Evolutionary conservation across 768 basidiomycete genomes (phyloP).

Genomic region (Ramaria sp.): DNA sequence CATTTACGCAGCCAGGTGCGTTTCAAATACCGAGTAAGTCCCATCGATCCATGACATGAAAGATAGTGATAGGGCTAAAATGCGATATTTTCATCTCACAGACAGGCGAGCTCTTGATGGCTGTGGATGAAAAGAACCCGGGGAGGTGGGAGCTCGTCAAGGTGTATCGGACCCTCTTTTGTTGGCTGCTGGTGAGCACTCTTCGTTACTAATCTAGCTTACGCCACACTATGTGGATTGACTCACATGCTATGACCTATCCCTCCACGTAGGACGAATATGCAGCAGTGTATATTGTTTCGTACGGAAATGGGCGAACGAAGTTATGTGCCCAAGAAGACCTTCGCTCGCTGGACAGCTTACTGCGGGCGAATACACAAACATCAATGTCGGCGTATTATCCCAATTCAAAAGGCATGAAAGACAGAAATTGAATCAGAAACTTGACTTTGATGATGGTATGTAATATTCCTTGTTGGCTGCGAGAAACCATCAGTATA

Average conservation of each 20-base stretch:
- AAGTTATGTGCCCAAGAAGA: background rate
- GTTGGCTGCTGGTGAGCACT: background rate
- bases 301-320: background rate
- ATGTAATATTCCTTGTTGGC: too few species aligned
- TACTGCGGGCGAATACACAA: background rate
- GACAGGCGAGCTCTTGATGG: background rate
- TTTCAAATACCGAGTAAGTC: background rate
- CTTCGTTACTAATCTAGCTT: background rate
- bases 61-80: background rate
- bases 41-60: background rate
- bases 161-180: background rate
- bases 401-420: too few species aligned
- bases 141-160: slow-evolving; percentile 2
- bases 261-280: background rate
- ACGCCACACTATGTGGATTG: background rate
- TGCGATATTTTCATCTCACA: background rate
- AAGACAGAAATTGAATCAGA: too few species aligned
- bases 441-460: too few species aligned
- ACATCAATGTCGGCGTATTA: too few species aligned
- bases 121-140: background rate
- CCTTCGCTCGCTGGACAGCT: background rate
- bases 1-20: background rate
- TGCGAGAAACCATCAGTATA: too few species aligned
- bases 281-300: background rate
- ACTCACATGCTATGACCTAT: background rate